Percentiles rank a stretch among this genome's conserved stretches.
Conservation (phyloP, 2,329 filamentous ascomycete genomes). For the Botrytis aclada region DNA sequence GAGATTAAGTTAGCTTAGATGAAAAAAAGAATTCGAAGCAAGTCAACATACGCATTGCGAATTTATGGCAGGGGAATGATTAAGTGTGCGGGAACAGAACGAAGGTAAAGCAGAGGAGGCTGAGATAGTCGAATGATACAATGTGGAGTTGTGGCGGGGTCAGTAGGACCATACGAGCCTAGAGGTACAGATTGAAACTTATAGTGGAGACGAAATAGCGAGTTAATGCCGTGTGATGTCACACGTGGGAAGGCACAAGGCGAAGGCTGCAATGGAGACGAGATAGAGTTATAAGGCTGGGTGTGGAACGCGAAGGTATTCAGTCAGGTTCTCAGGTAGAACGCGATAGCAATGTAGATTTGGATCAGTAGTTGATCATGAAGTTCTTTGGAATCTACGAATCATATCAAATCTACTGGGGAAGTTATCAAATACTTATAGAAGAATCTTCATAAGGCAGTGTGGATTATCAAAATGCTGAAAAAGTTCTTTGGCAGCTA, state of each 20-base stretch:
- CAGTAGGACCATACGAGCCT: background rate
- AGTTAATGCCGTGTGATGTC: background rate
- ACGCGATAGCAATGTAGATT: background rate
- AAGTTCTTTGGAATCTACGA: background rate
- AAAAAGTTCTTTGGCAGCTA: no score
- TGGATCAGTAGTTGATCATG: background rate
- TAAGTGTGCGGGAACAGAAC: rapidly evolving
- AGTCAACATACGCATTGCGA: background rate
- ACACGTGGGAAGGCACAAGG: background rate
- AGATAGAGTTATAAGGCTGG: background rate
- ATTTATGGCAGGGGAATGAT: no score
- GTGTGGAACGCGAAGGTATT: background rate
- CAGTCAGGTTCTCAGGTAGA: background rate
- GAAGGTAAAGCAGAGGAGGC: background rate
- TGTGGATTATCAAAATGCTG: no score
- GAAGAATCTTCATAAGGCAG: background rate
- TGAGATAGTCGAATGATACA: no score
- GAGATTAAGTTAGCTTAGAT: background rate
- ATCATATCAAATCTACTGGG: background rate
- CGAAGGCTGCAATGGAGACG: background rate
- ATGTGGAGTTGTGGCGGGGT: background rate
- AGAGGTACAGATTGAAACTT: background rate
- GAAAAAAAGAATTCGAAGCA: rapidly evolving
- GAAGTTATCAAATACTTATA: background rate
- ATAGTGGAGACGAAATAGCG: background rate